Base-by-base conservation (phyloP, 176 grass and related monocot species). In the Triticum monococcum region DNA sequence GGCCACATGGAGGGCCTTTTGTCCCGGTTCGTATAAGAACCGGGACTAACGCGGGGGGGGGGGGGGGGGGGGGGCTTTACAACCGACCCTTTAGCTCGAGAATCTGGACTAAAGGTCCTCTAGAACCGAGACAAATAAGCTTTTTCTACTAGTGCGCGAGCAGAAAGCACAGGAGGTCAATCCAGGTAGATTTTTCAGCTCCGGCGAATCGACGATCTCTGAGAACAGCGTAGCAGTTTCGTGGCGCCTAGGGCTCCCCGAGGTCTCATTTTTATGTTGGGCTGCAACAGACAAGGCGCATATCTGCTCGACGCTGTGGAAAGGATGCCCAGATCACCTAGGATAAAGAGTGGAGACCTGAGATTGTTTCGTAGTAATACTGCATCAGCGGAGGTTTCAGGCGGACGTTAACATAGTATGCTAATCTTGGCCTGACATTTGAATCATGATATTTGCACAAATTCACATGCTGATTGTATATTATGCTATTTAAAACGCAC, bases 281-380 rank as follows among this genome's bases (percentile, higher is more conserved):
- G 92, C 82, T 98, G 93, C 57, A 95, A 87, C 22, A 94, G 83
- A 76, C 91, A 93, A 66, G 96, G 93, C 32, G 88, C 89, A 38
- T 98, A 98, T 95, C 96, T 89, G 70, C 84, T 20, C 0, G 88
- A 90, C 73, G 90, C 59, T 70, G 93, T 94, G 76, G 91, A 92
- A 22, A 98, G 59, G 88, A 95, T 70, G 9, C 93, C 90, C 84
- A 79, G 65, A 86, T 98, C 93, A 17, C 96, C 96, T 75, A 90
- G 88, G 80, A 98, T 98, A 60, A 93, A 94, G 89, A 98, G 90
- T 83, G 95, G 95, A 60, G 93, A 93, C 38, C 93, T 98, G 86
- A 84, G 82, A 63, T 81, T 57, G 43, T 81, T 90, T 89, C 75
- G 33, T 35, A 5, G 13, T n/a, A 77, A 70, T 82, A 65, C 40